Evolutionary conservation across 352 stramenopile genomes (phyloP).

Genomic region (Globisporangium radiosum): DNA sequence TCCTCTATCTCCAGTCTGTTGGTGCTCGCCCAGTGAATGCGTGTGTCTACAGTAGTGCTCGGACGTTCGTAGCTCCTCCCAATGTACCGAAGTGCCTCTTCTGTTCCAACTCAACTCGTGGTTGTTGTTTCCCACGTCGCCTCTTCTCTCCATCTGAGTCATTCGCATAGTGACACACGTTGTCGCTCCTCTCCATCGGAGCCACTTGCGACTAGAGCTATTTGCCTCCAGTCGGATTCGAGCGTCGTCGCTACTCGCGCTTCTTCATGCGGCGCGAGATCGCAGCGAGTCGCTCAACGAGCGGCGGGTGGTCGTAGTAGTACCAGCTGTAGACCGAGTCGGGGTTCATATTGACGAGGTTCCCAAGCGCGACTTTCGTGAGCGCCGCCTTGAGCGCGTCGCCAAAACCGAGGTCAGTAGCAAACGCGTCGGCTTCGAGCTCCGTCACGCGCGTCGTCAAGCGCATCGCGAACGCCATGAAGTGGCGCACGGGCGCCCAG

Average conservation of each 20-base stretch:
- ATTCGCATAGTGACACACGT: too few relatives aligned
- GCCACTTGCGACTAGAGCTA: too few relatives aligned
- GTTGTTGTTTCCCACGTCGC: too few relatives aligned
- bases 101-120: too few relatives aligned
- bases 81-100: too few relatives aligned
- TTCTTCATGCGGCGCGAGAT: slow-evolving; percentile 76
- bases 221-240: slow-evolving; percentile 4
- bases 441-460: slow-evolving; percentile 74
- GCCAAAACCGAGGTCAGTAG: slow-evolving; percentile 89
- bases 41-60: too few relatives aligned
- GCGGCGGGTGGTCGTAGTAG: slow-evolving; percentile 96
- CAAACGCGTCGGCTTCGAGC: slow-evolving; percentile 92
- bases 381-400: slow-evolving; percentile 90
- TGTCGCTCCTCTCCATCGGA: too few relatives aligned
- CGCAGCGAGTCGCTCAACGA: slow-evolving; percentile 93
- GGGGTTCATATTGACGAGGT: slow-evolving; percentile 96
- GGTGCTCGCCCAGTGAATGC: too few relatives aligned
- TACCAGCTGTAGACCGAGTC: slow-evolving; percentile 93
- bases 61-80: too few relatives aligned
- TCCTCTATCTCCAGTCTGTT: too few relatives aligned
- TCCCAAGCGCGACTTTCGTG: slow-evolving; percentile 96
- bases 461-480: slow-evolving; percentile 63
- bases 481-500: slow-evolving; percentile 72
- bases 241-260: slow-evolving; percentile 22
- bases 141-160: too few relatives aligned